Evolutionary conservation across 1,139 yeast genomes (phyloP), one percentile per base, ranked within the genome.

Genomic region (Zygosaccharomyces sapae): DNA sequence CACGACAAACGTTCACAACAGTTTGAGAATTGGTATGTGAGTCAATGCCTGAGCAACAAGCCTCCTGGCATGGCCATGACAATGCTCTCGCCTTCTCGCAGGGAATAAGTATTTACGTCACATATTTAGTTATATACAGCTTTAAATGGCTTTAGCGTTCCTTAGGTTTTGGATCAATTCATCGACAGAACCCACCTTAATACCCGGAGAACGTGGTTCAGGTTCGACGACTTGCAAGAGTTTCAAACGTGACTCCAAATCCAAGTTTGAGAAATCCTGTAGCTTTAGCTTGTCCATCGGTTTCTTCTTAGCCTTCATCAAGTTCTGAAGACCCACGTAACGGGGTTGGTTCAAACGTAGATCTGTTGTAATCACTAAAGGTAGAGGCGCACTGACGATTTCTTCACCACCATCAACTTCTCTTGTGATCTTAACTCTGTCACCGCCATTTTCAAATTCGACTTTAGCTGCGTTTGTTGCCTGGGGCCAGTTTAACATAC

Each of bases 221-320:
- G 98, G 98, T 65, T 92, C 97, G 57, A 81, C 81, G 33, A 92
- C 83, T 62, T 82, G 80, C 52, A 88, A 63, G 3, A 82, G 75
- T 63, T 87, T 81, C 51, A 90, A 70, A 60, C 95, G 79, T 42
- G 78, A 76, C 29, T 77, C 66, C 16, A 81, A 65, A 44, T 83
- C 87, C 29, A 88, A 74, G 22, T 82, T 87, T 10, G 51, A 43
- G 53, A 86, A 77, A 58, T 86, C 95, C n/a, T 73, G 72, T 13
- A 86, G 73, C 63, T 78, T 80, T 56, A 85, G 68, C 58, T 81
- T 83, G 34, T 63, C 66, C 67, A 90, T 75, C 6, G 96, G 96
- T 75, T 88, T 89, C 80, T 90, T 90, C 75, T 92, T 92, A 47
- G 97, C 98, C 75, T 92, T 92, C 98, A 92, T 92, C 70, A 89